Base-by-base conservation (phyloP, 2,329 filamentous ascomycete genomes). In the Byssochlamys sp. region DNA sequence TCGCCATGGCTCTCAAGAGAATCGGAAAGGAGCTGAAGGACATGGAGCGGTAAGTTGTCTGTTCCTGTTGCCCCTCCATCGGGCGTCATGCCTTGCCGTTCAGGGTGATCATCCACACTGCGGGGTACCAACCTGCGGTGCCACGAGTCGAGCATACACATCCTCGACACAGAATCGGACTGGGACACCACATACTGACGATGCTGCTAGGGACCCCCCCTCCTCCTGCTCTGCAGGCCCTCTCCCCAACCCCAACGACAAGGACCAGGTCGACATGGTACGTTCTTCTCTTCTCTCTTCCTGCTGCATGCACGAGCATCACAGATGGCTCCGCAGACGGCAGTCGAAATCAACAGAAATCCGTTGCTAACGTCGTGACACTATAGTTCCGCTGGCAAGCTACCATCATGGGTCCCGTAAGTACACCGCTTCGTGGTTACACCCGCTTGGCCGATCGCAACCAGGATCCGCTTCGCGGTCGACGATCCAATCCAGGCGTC, bases 321-420 rank as follows among this genome's bases (percentile, higher is more conserved):
- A 14, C n/a, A 45, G 39, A 45, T 45, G 39, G 19, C 39, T 45
- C n/a, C 19, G n/a, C 14, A 45, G 39, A 45, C 57, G 56, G 39
- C 28, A 33, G 52, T 31, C 58, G 48, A 54, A 55, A 49, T 48
- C 53, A 31, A 48, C 53, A 31, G 33, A 53, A 45, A 19, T 54
- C 28, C 9, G 28, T 9, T 51, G 50, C 31, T 50, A 51, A 59
- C 50, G 52, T 58, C 14, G 27, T 58, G 56, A 58, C 66, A 56
- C 58, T 25, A 69, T 69, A 99, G 92, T 99, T 99, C 75, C 94
- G 97, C 86, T 99, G 94, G 94, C 94, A 99, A 87, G 94, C 94
- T 71, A 99, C 94, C 55, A 99, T 99, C 76, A 99, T 99, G 94
- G 94, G 94, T 78, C 94, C 94, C 75, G 90, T 95, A 86, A 85